Evolutionary conservation across 169 alveolate species (phyloP), one percentile per base, ranked within the genome.

Genomic region (Amoebophrya sp.): DNA sequence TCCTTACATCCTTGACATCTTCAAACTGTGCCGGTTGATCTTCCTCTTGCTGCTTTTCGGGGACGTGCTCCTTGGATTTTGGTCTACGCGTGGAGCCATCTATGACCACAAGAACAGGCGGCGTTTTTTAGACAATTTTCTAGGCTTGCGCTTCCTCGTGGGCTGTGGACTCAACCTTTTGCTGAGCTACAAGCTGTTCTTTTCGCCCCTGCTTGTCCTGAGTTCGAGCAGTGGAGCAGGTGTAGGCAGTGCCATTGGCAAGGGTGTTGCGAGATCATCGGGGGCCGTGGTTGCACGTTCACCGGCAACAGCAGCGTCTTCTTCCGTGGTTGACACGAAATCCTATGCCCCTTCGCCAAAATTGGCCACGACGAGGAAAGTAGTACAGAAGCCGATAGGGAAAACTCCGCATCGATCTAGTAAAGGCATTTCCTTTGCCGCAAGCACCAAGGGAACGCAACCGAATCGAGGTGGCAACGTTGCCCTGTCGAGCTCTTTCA

Each of bases 71-170:
- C 33, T 65, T 29, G 83, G 83, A 1, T 65, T 65, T 36, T 65
- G 83, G 83, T 65, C 83, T 6, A 65, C 83, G n/a, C 83, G 83
- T 10, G 83, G 83, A 6, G 83, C 83, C 3, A 65, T 65, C 26
- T 65, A 65, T 36, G 83, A 65, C 26, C 83, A 65, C 83, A 65
- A 65, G n/a, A 65, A 65, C 83, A 29, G 83, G 33, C 83, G 83
- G 33, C 83, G 83, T 0, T 65, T 65, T 26, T 26, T 65, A 18
- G 83, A 65, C n/a, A 65, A 1, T 1, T 65, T 65, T 65, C 26
- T 65, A 26, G 83, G 83, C 39, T 26, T 6, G 33, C 83, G 83
- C 10, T 65, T 65, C 26, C 83, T 65, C 39, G 3, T 65, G 2
- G 83, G 33, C 33, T 65, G 83, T 65, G 83, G 83, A 36, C n/a